Evolutionary conservation across 1,139 yeast genomes (phyloP).

Genomic region (Eremothecium sinecaudum): DNA sequence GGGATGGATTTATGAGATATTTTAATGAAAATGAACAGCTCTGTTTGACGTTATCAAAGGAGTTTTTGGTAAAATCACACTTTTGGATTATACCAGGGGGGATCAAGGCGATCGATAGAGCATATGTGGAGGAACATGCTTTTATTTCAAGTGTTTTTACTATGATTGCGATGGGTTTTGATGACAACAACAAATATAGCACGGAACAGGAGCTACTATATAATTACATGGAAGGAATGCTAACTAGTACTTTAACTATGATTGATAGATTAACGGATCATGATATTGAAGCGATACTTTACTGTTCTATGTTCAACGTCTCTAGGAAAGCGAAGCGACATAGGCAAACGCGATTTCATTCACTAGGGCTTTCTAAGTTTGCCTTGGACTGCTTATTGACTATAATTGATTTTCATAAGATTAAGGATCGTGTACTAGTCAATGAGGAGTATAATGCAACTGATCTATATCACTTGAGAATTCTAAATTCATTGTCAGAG

Average conservation of each 20-base stretch:
- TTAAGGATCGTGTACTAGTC: slow-evolving; percentile 32
- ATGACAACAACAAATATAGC: slow-evolving; percentile 39
- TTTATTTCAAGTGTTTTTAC: slow-evolving; percentile 44
- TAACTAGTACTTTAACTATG: slow-evolving; percentile 41
- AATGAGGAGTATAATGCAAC: slow-evolving; percentile 27
- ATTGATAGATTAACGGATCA: slow-evolving; percentile 42
- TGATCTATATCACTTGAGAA: slow-evolving; percentile 43
- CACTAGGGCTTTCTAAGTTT: slow-evolving; percentile 41
- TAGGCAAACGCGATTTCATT: slow-evolving; percentile 39
- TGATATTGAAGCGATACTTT: slow-evolving; percentile 47
- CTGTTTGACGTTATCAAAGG: slow-evolving; percentile 36
- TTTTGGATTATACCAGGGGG: slow-evolving; percentile 51
- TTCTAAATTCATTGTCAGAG: slow-evolving; percentile 41
- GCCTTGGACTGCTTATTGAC: slow-evolving; percentile 41
- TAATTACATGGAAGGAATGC: slow-evolving; percentile 36
- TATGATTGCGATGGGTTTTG: slow-evolving; percentile 42
- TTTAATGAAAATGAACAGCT: slow-evolving; percentile 34
- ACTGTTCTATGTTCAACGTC: slow-evolving; percentile 42
- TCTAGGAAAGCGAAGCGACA: slow-evolving; percentile 39
- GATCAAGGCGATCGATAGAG: slow-evolving; percentile 35
- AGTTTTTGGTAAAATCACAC: slow-evolving; percentile 40
- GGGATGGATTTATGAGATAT: slow-evolving; percentile 35
- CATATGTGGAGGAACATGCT: slow-evolving; percentile 39
- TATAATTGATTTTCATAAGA: slow-evolving; percentile 36
- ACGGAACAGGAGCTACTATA: slow-evolving; percentile 38